Conservation (phyloP, 257 asterid genomes). For the Solanum piurae region DNA sequence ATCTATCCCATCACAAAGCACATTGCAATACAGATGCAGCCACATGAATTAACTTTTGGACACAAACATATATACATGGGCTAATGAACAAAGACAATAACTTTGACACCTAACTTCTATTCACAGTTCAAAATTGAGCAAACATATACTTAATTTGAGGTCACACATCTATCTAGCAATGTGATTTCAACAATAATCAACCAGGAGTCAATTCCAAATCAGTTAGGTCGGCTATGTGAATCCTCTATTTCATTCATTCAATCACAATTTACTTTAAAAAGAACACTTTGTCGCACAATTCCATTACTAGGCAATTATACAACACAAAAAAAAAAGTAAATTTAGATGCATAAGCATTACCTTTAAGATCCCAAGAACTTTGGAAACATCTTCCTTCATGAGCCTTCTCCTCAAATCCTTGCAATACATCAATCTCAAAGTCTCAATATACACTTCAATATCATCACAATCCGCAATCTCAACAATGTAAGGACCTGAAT, state of each 20-base stretch:
- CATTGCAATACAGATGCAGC: not conserved
- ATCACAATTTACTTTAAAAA: not conserved
- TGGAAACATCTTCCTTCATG: conserved; percentile 70
- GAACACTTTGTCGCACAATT: not conserved
- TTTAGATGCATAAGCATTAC: conserved; percentile 18
- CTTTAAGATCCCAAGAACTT: conserved; percentile 88
- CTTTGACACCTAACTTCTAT: not conserved
- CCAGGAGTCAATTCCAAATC: not conserved
- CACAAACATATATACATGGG: not conserved
- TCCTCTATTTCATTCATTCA: not conserved
- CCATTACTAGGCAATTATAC: not conserved
- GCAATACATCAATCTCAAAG: conserved; percentile 77
- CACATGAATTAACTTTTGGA: not conserved
- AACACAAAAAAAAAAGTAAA: not conserved
- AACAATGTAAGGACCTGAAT: conserved; percentile 50
- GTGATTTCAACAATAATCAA: not conserved
- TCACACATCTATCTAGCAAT: not conserved
- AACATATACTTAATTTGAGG: not conserved
- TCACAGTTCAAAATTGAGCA: not conserved
- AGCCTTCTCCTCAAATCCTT: conserved; percentile 82
- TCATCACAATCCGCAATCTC: conserved; percentile 97
- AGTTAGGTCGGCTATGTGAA: not conserved
- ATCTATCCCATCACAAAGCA: not conserved
- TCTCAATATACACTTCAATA: conserved; percentile 78
- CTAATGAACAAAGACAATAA: not conserved